These are phyloP conservation scores for Rhododendron ovatum DNA, from an alignment of 148 eudicot species.

Conservation along the genomic window DNA sequence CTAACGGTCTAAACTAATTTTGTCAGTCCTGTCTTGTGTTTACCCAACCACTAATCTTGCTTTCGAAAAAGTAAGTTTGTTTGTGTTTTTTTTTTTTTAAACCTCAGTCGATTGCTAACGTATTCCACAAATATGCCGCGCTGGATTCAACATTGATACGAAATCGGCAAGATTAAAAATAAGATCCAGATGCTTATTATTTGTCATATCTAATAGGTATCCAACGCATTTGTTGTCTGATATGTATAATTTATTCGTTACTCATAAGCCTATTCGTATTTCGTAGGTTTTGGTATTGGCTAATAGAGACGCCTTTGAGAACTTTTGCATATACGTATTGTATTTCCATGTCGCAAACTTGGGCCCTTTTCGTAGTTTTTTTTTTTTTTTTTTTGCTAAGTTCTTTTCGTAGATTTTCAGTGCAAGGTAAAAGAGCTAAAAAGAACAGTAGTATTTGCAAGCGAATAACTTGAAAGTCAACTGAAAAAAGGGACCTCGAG, in stretches of 20 bases:
- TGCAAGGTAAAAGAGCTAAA: not conserved
- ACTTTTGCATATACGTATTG: not conserved
- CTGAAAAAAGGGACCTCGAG: not conserved
- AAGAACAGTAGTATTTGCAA: not conserved
- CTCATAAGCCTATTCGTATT: not conserved
- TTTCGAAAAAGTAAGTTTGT: no score
- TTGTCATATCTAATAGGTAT: no score
- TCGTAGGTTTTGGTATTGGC: not conserved
- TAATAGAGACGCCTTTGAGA: not conserved
- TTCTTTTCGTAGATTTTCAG: not conserved
- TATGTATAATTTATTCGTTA: not conserved
- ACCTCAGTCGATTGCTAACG: not conserved
- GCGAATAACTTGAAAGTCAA: not conserved
- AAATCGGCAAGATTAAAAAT: not conserved
- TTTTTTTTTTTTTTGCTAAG: not conserved
- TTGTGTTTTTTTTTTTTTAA: no score
- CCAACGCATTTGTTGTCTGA: no score
- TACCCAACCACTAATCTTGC: not conserved
- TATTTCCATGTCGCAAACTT: not conserved
- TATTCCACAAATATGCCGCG: not conserved
- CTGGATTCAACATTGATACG: not conserved
- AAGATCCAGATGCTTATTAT: not conserved
- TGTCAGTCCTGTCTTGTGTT: not conserved
- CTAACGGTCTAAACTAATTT: conserved; percentile 4
- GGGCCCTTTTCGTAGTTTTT: not conserved